These are phyloP conservation scores for Fomitopsis betulina DNA, from an alignment of 1,284 basidiomycete genomes.

Conservation along the genomic window DNA sequence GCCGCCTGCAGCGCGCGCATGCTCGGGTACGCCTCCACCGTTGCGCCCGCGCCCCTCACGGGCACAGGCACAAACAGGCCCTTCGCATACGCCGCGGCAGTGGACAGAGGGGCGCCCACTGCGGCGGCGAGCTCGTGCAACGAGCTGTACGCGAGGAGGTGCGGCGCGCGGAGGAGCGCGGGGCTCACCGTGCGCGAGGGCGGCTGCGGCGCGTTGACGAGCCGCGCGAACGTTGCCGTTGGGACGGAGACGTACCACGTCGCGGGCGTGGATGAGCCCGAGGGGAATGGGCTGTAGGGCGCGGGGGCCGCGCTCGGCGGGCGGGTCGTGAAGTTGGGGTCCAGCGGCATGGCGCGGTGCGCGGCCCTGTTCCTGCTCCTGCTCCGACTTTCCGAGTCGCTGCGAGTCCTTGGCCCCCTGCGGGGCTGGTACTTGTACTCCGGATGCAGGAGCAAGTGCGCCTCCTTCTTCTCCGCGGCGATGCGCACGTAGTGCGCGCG, in stretches of 20 bases:
- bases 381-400: neutral
- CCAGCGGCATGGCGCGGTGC: neutral
- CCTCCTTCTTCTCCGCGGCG: slow-evolving; percentile 1
- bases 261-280: neutral
- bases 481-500: neutral
- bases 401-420: neutral
- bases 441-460: neutral
- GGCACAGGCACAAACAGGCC: neutral
- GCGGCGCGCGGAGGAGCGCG: neutral
- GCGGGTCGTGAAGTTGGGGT: neutral
- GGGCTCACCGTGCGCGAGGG: slow-evolving; percentile 1
- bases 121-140: neutral
- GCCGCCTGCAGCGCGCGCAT: neutral
- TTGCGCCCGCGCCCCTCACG: neutral
- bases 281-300: neutral
- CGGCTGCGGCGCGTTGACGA: neutral
- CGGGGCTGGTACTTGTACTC: slow-evolving; percentile 1
- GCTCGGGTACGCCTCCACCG: neutral
- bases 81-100: neutral
- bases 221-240: neutral
- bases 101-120: neutral
- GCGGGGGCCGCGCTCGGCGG: neutral
- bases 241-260: neutral
- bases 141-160: neutral
- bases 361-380: neutral